Percentiles rank a stretch among this genome's conserved stretches.
phyloP scores from a whole-genome alignment of 108 stramenopile genomes.

The Skeletonema potamos region DNA sequence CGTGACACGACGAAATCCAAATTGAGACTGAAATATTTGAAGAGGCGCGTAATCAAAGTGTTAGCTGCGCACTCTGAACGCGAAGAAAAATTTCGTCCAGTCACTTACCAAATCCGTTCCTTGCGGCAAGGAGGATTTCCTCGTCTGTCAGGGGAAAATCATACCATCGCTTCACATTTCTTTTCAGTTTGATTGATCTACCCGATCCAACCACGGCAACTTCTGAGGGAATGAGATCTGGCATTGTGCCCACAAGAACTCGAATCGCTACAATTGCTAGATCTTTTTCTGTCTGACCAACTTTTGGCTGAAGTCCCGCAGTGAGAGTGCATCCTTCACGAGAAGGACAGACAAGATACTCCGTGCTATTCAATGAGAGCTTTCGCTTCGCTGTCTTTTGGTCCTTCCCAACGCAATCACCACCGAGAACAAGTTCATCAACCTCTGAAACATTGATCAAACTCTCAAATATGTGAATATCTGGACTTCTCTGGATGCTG shows the following conservation, averaged over 20 bases:
- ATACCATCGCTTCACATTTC: constrained; percentile 75
- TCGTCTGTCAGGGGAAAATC: constrained; percentile 74
- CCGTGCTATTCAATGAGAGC: constrained; percentile 57
- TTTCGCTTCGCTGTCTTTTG: constrained; percentile 47
- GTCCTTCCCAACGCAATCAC: constrained; percentile 60
- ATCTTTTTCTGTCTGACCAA: constrained; percentile 1
- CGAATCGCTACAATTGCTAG: constrained; percentile 68
- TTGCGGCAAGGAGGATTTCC: constrained; percentile 64
- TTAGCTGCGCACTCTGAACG: background rate
- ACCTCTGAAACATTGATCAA: constrained; percentile 60
- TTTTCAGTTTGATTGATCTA: constrained; percentile 59
- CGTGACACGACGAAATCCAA: constrained; percentile 54
- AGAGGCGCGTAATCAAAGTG: background rate
- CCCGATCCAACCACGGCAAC: constrained; percentile 60
- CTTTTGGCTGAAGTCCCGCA: constrained; percentile 35
- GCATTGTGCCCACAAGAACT: constrained; percentile 68
- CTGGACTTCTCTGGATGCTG: constrained; percentile 8
- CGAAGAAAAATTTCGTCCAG: background rate
- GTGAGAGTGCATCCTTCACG: constrained; percentile 72
- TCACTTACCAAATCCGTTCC: constrained; percentile 59
- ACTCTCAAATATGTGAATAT: constrained; percentile 61
- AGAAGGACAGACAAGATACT: constrained; percentile 50
- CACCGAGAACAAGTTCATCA: constrained; percentile 48
- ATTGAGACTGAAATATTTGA: constrained; percentile 27
- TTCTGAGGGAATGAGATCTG: constrained; percentile 59